Evolutionary conservation across 2,329 filamentous ascomycete genomes (phyloP).

Genomic region (Ceratocystis ficicola): DNA sequence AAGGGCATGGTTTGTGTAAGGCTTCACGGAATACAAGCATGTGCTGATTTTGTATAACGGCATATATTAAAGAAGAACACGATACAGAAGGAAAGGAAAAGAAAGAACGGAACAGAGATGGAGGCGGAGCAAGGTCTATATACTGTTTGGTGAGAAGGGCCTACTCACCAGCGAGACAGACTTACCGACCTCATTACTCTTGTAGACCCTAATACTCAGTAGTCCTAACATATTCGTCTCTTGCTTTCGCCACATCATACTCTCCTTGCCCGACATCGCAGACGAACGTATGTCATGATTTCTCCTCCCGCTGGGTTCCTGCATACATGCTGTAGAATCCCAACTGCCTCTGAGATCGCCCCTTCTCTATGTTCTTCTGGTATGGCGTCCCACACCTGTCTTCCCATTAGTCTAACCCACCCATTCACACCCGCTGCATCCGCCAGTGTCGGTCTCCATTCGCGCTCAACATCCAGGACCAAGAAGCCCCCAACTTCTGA

Average conservation of each 20-base stretch:
- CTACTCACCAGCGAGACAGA: too few species aligned
- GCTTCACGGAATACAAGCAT: too few species aligned
- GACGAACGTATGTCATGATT: conserved; percentile 42
- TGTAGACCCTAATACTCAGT: too few species aligned
- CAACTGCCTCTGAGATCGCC: conserved; percentile 42
- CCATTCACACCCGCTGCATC: conserved; percentile 49
- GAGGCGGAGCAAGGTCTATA: too few species aligned
- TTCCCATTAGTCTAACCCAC: conserved; percentile 54
- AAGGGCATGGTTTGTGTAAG: too few species aligned
- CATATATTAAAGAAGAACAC: too few species aligned
- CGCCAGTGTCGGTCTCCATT: conserved; percentile 52
- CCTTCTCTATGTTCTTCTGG: conserved; percentile 38
- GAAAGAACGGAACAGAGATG: too few species aligned
- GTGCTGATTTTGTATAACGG: too few species aligned
- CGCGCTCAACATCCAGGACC: conserved; percentile 44
- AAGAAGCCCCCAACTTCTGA: conserved; percentile 36
- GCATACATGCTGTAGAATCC: conserved; percentile 44
- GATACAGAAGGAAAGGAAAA: too few species aligned
- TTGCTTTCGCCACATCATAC: conserved; percentile 28
- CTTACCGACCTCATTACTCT: too few species aligned
- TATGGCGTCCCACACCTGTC: conserved; percentile 44
- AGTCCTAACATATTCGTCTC: neutral
- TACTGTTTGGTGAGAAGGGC: too few species aligned
- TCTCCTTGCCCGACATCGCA: conserved; percentile 39
- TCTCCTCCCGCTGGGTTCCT: conserved; percentile 38